Conservation (phyloP, 2,329 filamentous ascomycete species). For the Rhinocladiella mackenziei region DNA sequence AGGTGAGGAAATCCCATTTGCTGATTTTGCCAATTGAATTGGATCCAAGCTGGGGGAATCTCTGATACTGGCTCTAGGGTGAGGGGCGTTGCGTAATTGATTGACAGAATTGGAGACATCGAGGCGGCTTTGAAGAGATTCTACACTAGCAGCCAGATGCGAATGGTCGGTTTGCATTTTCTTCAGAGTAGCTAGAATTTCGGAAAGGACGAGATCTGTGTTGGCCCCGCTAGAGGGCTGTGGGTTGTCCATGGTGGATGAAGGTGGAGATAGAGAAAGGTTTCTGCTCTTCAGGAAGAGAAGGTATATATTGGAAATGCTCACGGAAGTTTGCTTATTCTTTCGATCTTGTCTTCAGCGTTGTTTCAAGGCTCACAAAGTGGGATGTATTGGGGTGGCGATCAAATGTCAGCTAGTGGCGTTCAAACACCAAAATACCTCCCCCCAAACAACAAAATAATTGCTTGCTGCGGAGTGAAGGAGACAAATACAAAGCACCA, state of each 20-base stretch:
- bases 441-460: too few species aligned
- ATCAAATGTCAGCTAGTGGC: too few species aligned
- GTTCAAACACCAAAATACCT: too few species aligned
- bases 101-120: conserved; percentile 59
- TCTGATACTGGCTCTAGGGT: conserved; percentile 5
- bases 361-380: too few species aligned
- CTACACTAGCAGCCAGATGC: conserved; percentile 53
- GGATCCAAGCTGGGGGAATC: conserved; percentile 29
- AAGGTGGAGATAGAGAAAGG: background rate
- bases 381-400: too few species aligned
- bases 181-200: conserved; percentile 55
- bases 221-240: conserved; percentile 14
- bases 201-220: conserved; percentile 29
- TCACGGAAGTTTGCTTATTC: background rate
- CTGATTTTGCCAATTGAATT: conserved; percentile 19
- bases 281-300: too few species aligned
- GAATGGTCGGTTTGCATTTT: conserved; percentile 55
- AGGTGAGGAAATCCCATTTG: conserved; percentile 19
- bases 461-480: too few species aligned
- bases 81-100: conserved; percentile 34
- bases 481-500: too few species aligned
- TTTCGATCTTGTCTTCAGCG: too few species aligned
- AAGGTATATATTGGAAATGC: too few species aligned
- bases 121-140: conserved; percentile 59
- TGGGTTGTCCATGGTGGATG: conserved; percentile 14